A percentile compares a stretch with the other conserved stretches of the same genome.
Conservation (phyloP, 176 grass and related monocot genomes). For the Juncus inflexus region DNA sequence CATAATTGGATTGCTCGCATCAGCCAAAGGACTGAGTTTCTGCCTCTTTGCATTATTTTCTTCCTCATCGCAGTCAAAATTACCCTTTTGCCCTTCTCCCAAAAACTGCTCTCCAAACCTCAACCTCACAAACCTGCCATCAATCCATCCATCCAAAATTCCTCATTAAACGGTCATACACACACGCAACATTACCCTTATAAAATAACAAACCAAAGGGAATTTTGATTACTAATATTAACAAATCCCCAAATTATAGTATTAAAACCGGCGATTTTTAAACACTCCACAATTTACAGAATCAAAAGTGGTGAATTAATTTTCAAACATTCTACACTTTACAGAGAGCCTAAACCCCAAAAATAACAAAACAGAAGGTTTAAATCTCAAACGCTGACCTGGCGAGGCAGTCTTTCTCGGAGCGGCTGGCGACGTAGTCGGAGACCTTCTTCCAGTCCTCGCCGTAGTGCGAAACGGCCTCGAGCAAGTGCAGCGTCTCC, state of each 20-base stretch:
- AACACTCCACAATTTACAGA: no score
- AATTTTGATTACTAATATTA: no score
- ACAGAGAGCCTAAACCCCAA: no score
- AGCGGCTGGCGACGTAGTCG: constrained; percentile 79
- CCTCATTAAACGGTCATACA: no score
- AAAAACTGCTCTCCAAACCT: constrained; percentile 95
- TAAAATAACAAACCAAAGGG: no score
- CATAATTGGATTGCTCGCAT: constrained; percentile 97
- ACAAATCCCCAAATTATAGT: no score
- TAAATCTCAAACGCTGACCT: constrained; percentile 13
- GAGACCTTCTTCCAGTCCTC: constrained; percentile 95
- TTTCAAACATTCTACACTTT: no score
- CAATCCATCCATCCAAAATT: background rate
- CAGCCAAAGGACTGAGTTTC: constrained; percentile 64
- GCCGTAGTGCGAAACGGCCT: constrained; percentile 81
- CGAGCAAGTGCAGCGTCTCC: constrained; percentile 96
- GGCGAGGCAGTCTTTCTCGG: constrained; percentile 81
- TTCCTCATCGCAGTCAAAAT: constrained; percentile 31
- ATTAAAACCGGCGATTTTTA: no score
- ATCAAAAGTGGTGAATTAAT: no score
- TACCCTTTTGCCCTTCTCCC: constrained; percentile 40
- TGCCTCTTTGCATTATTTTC: constrained; percentile 45
- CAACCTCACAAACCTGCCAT: constrained; percentile 52
- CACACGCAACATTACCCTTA: no score
- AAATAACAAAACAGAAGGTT: no score